A percentile compares a stretch with the other conserved stretches of the same genome.
These are phyloP conservation scores for sorghum (Sorghum bicolor) DNA, from an alignment of 176 grass and related monocot species.

Conservation along the genomic window DNA sequence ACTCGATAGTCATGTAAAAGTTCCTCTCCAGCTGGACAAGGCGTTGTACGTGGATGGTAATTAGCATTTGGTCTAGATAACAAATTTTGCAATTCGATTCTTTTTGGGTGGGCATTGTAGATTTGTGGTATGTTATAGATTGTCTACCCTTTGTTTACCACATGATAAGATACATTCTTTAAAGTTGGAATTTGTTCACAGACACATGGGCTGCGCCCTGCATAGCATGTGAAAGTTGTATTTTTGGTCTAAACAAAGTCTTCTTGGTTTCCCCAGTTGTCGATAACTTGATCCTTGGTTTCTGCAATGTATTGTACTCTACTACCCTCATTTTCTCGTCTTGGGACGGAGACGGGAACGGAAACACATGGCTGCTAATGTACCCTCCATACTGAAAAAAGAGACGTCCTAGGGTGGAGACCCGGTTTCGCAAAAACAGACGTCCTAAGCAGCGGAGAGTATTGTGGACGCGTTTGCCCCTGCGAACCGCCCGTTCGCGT, in stretches of 20 bases:
- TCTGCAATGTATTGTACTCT: background rate
- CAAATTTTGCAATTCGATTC: slow-evolving; percentile 34
- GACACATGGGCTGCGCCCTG: background rate
- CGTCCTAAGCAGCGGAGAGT: too few relatives aligned
- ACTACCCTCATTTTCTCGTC: too few relatives aligned
- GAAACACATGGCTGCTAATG: too few relatives aligned
- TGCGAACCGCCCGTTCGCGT: too few relatives aligned
- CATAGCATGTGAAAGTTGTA: background rate
- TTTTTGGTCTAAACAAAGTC: slow-evolving; percentile 20
- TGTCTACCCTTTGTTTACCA: slow-evolving; percentile 12
- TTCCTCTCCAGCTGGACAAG: slow-evolving; percentile 31
- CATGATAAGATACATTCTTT: slow-evolving; percentile 23
- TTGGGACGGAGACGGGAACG: too few relatives aligned
- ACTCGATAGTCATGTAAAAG: slow-evolving; percentile 23
- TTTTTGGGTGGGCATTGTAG: slow-evolving; percentile 23
- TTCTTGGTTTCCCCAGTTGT: background rate
- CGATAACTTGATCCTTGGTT: background rate
- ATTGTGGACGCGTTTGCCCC: too few relatives aligned
- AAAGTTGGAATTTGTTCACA: slow-evolving; percentile 5
- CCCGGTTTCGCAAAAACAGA: too few relatives aligned
- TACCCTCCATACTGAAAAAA: too few relatives aligned
- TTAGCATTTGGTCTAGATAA: slow-evolving; percentile 23
- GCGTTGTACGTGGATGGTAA: background rate
- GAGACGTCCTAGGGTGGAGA: too few relatives aligned
- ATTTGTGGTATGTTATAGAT: slow-evolving; percentile 18